These are phyloP conservation scores for Hypoxylon rickii DNA, from an alignment of 495 filamentous ascomycete genomes.

Conservation along the genomic window DNA sequence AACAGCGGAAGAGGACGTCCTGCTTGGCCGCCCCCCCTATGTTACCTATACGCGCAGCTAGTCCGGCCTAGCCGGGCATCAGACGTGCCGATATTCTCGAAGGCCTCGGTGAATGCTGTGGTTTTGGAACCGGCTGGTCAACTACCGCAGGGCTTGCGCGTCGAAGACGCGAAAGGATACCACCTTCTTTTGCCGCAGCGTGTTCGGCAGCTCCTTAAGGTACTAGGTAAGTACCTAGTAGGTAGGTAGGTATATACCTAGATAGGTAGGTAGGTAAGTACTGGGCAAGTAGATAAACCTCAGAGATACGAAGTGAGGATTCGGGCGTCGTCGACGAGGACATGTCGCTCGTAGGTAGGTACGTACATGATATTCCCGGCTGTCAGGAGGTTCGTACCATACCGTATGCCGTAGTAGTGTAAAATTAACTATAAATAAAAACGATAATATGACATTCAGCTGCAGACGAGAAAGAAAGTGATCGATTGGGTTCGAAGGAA, in stretches of 20 bases:
- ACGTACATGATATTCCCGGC: too few relatives aligned
- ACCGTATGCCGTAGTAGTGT: too few relatives aligned
- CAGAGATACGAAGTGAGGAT: neutral
- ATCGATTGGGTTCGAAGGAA: constrained; percentile 23
- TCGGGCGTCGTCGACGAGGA: neutral
- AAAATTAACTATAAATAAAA: too few relatives aligned
- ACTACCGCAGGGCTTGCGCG: constrained; percentile 23
- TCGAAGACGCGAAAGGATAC: constrained; percentile 20
- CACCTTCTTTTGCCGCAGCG: constrained; percentile 15
- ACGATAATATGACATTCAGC: neutral
- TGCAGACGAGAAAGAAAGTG: constrained; percentile 8
- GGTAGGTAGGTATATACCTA: neutral
- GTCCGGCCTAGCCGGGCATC: constrained; percentile 7
- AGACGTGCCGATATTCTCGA: constrained; percentile 1
- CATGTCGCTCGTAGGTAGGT: neutral
- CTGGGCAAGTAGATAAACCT: neutral
- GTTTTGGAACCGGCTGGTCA: constrained; percentile 1
- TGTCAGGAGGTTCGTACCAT: too few relatives aligned
- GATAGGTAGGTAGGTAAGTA: neutral
- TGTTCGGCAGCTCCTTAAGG: neutral
- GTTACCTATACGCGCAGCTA: constrained; percentile 17
- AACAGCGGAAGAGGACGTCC: constrained; percentile 22
- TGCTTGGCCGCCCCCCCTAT: neutral
- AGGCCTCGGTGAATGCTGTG: constrained; percentile 25
- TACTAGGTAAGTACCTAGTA: neutral